phyloP scores from a whole-genome alignment of 2,329 filamentous ascomycete genomes.

The Colletotrichum sansevieriae region DNA sequence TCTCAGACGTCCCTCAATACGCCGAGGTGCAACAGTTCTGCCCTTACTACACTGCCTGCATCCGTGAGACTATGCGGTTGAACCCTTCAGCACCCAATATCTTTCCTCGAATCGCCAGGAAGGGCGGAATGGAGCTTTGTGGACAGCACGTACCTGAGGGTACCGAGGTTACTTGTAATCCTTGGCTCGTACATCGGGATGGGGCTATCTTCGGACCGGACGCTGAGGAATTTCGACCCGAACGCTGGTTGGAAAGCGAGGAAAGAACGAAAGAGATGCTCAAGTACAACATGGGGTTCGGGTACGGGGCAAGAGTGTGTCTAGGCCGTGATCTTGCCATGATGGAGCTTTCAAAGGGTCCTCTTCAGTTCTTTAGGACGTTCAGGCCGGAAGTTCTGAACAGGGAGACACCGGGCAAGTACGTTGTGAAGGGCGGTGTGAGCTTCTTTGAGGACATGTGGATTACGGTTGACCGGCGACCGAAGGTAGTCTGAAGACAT shows the following conservation, averaged over 20 bases:
- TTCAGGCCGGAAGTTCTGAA: slow-evolving; percentile 51
- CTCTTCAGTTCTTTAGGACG: slow-evolving; percentile 56
- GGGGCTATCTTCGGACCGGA: slow-evolving; percentile 56
- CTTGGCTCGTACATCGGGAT: slow-evolving; percentile 56
- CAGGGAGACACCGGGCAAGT: slow-evolving; percentile 49
- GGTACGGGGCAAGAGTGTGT: slow-evolving; percentile 62
- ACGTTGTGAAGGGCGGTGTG: slow-evolving; percentile 57
- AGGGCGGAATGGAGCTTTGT: slow-evolving; percentile 49
- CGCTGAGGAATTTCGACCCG: slow-evolving; percentile 59
- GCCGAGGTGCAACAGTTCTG: slow-evolving; percentile 56
- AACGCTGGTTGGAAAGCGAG: slow-evolving; percentile 61
- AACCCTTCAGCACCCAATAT: slow-evolving; percentile 64
- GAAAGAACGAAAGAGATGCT: slow-evolving; percentile 55
- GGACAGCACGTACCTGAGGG: slow-evolving; percentile 51
- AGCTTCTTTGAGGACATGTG: slow-evolving; percentile 57
- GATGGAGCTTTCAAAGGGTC: slow-evolving; percentile 65
- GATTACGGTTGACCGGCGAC: slow-evolving; percentile 48
- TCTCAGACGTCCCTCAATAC: slow-evolving; percentile 55
- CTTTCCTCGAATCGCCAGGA: slow-evolving; percentile 59
- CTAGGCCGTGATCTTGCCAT: slow-evolving; percentile 64
- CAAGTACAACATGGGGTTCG: slow-evolving; percentile 64
- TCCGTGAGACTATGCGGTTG: slow-evolving; percentile 64
- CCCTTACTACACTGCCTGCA: slow-evolving; percentile 63
- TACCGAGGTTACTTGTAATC: slow-evolving; percentile 57
- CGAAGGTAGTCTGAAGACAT: slow-evolving; percentile 24